Conservation (phyloP, 202 grass and related monocot species). For the Cymbopogon flexuosus region DNA sequence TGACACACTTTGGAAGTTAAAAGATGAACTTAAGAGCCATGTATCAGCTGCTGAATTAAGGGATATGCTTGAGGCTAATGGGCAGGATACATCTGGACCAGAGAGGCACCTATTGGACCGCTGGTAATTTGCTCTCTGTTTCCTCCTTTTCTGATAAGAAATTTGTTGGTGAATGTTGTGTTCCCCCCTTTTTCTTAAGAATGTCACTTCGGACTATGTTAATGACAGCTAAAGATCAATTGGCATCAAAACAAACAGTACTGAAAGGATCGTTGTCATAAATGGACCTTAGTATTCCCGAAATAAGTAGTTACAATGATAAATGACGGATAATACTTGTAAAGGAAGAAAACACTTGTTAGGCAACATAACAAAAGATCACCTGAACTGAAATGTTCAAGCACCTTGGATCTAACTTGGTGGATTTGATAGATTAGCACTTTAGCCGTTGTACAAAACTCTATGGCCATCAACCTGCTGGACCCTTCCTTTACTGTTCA, state of each 20-base stretch:
- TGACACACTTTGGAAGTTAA: slow-evolving; percentile 80
- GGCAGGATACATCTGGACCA: slow-evolving; percentile 74
- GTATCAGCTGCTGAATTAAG: slow-evolving; percentile 68
- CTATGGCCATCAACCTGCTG: background rate
- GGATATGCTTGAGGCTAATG: slow-evolving; percentile 85
- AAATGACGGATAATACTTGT: background rate
- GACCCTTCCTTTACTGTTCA: background rate
- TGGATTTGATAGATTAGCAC: background rate
- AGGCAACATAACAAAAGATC: background rate
- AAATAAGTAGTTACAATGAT: background rate
- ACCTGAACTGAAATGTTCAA: background rate
- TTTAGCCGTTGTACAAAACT: background rate
- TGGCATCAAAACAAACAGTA: background rate
- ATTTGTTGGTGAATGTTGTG: background rate
- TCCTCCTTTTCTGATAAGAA: background rate
- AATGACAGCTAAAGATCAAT: background rate
- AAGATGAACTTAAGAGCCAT: slow-evolving; percentile 83
- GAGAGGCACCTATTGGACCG: slow-evolving; percentile 69
- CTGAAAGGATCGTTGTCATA: background rate
- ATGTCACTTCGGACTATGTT: background rate
- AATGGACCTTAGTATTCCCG: background rate
- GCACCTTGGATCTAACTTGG: background rate
- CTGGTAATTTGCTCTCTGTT: slow-evolving; percentile 55
- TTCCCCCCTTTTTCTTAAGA: background rate
- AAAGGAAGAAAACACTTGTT: background rate